Evolutionary conservation across 495 filamentous ascomycete species (phyloP).

Genomic region (Penicillium angulare): DNA sequence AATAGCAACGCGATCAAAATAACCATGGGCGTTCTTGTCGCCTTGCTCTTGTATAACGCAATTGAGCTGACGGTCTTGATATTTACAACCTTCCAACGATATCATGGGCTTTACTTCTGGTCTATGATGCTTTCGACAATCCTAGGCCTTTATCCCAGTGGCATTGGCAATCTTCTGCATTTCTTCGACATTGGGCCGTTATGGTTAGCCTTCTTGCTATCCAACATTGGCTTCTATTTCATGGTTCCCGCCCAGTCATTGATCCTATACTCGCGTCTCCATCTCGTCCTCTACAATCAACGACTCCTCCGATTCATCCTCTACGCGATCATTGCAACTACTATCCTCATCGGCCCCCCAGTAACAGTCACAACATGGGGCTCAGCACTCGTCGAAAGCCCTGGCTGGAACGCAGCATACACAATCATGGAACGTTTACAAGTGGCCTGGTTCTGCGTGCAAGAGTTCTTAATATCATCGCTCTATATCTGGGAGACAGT

Average conservation of each 20-base stretch:
- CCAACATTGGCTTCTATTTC: slow-evolving; percentile 42
- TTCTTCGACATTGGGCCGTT: slow-evolving; percentile 32
- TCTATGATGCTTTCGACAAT: slow-evolving; percentile 30
- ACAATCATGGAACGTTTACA: slow-evolving; percentile 48
- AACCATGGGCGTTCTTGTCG: neutral
- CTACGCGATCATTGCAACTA: slow-evolving; percentile 37
- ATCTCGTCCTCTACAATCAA: slow-evolving; percentile 41
- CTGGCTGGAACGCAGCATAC: slow-evolving; percentile 41
- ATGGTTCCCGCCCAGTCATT: slow-evolving; percentile 48
- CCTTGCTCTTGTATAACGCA: slow-evolving; percentile 27
- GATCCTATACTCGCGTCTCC: slow-evolving; percentile 46
- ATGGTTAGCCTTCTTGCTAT: slow-evolving; percentile 31
- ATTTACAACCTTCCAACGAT: slow-evolving; percentile 36
- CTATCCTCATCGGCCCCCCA: slow-evolving; percentile 38
- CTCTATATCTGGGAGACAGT: slow-evolving; percentile 46
- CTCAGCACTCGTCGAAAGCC: slow-evolving; percentile 3
- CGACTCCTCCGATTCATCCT: slow-evolving; percentile 35
- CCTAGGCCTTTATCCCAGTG: slow-evolving; percentile 39
- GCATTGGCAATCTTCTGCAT: slow-evolving; percentile 42
- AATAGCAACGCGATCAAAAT: slow-evolving; percentile 2
- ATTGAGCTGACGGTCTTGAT: slow-evolving; percentile 37
- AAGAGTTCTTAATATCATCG: slow-evolving; percentile 47
- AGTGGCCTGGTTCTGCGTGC: slow-evolving; percentile 46
- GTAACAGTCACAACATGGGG: slow-evolving; percentile 44
- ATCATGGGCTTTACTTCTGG: slow-evolving; percentile 44